Conservation (phyloP, 257 asterid genomes). For the Scutellaria galericulata region DNA sequence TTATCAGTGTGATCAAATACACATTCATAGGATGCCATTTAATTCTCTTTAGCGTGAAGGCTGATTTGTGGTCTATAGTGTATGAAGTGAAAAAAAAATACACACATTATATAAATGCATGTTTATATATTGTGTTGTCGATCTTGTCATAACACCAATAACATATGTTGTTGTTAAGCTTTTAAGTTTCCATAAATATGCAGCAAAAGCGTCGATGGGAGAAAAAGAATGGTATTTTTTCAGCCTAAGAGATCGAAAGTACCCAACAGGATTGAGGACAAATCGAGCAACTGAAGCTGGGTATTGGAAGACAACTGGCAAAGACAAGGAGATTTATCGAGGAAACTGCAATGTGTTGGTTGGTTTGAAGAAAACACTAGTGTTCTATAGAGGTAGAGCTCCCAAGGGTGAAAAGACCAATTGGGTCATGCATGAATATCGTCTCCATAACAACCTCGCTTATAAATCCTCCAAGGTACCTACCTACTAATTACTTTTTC, state of each 20-base stretch:
- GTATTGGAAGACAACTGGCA: constrained; percentile 89
- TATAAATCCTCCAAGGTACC: constrained; percentile 66
- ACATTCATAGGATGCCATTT: too few relatives aligned
- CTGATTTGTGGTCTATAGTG: too few relatives aligned
- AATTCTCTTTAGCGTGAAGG: too few relatives aligned
- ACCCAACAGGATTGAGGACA: constrained; percentile 78
- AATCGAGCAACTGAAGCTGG: constrained; percentile 87
- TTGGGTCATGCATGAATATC: constrained; percentile 93
- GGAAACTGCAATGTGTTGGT: constrained; percentile 48
- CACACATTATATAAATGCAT: too few relatives aligned
- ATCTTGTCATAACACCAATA: too few relatives aligned
- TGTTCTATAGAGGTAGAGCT: constrained; percentile 84
- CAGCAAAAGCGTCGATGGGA: constrained; percentile 89
- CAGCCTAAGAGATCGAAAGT: constrained; percentile 75
- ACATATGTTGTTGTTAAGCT: too few relatives aligned
- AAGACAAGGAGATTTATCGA: constrained; percentile 75
- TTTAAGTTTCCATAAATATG: background rate
- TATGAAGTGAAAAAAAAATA: too few relatives aligned
- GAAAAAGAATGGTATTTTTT: constrained; percentile 90
- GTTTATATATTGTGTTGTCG: too few relatives aligned
- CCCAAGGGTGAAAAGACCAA: constrained; percentile 90
- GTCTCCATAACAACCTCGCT: constrained; percentile 55
- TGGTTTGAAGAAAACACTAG: constrained; percentile 90
- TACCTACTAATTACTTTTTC: too few relatives aligned
- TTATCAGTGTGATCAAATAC: too few relatives aligned